Base-by-base conservation (phyloP, 495 filamentous ascomycete genomes). In the Hapsidospora chrysogenum region DNA sequence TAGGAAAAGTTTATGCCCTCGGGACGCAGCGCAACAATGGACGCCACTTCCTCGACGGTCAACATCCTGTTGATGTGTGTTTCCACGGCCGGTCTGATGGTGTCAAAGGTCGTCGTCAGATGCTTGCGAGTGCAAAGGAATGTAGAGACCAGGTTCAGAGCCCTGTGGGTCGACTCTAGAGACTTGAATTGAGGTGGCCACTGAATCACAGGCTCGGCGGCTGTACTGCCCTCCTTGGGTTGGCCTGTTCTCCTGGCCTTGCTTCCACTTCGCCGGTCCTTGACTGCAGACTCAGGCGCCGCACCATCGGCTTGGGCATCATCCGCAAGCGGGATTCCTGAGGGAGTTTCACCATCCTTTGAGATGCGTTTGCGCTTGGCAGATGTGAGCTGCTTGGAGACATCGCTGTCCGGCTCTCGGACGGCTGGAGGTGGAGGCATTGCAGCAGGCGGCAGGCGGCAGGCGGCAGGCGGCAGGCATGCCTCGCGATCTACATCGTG, bases 121-220 rank as follows among this genome's bases (percentile, higher is more conserved):
- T 94, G 83, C 49, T 92, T 92, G 7, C 92, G 76, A 6, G 87
- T 86, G 48, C 75, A 87, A 53, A 80, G 85, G 54, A 97, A 96
- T 1, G 89, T 96, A 47, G 82, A 92, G 5, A 95, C 84, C 3
- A 95, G 55, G 46, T 93, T 96, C 37, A 97, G 56, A 5, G 92
- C 86, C 36, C 76, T 68, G 50, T 94, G 79, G 0, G 74, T 80
- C 47, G 80, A 75, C 4, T 76, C 71, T 6, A 97, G 68, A 26
- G 61, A 57, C 29, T 70, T 74, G 52, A 96, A 81, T 35, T 64
- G 57, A 1, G 69, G 63, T 0, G 89, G 87, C 84, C 85, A 92
- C 27, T 75, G 43, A 27, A 53, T 48, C 14, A 33, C 26, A 17
- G 46, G 50, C 26, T 45, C 33, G 22, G 47, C 38, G 17, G 9